Percentiles rank a stretch among this genome's conserved stretches.
These are phyloP conservation scores for Lachnellula arida DNA, from an alignment of 2,329 filamentous ascomycete genomes.

Conservation along the genomic window DNA sequence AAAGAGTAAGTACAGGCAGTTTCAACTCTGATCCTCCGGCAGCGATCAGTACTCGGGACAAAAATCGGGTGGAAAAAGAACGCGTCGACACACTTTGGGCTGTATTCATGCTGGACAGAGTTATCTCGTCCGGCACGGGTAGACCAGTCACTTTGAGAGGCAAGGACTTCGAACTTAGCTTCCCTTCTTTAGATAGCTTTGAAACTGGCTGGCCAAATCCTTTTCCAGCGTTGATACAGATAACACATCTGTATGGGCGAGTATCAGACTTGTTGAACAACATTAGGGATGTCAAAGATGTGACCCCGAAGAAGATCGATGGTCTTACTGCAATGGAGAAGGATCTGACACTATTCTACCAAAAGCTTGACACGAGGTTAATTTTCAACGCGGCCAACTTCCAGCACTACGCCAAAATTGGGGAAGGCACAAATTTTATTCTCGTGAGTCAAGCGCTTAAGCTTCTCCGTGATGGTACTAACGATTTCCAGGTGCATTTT, in stretches of 20 bases:
- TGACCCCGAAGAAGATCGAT: conserved; percentile 69
- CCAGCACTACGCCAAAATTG: conserved; percentile 73
- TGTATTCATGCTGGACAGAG: conserved; percentile 80
- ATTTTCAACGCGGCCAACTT: conserved; percentile 86
- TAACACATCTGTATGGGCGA: conserved; percentile 80
- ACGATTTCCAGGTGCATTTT: conserved; percentile 78
- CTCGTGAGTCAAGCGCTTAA: conserved; percentile 74
- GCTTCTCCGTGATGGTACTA: conserved; percentile 72
- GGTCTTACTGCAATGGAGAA: conserved; percentile 73
- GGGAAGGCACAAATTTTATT: conserved; percentile 83
- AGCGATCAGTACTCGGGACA: conserved; percentile 44
- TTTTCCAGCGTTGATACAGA: conserved; percentile 74
- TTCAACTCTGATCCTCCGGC: conserved; percentile 37
- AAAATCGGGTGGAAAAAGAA: conserved; percentile 69
- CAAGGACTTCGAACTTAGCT: conserved; percentile 76
- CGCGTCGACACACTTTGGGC: conserved; percentile 86
- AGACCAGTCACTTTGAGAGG: conserved; percentile 78
- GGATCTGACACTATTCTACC: conserved; percentile 67
- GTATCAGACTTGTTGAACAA: conserved; percentile 83
- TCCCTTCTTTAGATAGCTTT: conserved; percentile 51
- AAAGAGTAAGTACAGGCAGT: conserved; percentile 37
- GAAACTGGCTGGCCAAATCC: conserved; percentile 68
- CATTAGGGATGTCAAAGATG: conserved; percentile 66
- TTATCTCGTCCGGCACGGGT: conserved; percentile 84
- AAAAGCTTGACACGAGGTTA: conserved; percentile 66